A percentile compares a stretch with the other conserved stretches of the same genome.
phyloP scores from a whole-genome alignment of 1,284 basidiomycete species.

The Leccinum griseonigrum region DNA sequence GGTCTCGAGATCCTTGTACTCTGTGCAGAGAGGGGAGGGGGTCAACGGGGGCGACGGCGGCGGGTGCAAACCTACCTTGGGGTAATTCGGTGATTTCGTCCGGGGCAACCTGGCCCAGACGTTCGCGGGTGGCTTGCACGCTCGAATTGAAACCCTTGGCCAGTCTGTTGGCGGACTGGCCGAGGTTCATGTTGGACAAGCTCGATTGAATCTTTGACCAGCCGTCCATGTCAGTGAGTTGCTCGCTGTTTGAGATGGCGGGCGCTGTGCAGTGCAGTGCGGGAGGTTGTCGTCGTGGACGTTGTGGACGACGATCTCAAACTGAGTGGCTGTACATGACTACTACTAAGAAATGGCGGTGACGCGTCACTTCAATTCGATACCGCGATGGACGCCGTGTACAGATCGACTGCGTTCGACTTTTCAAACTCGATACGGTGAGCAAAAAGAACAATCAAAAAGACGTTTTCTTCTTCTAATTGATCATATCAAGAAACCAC shows the following conservation, averaged over 20 bases:
- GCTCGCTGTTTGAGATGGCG: neutral
- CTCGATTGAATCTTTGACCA: conserved; percentile 69
- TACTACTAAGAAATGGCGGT: conserved; percentile 4
- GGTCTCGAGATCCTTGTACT: conserved; percentile 94
- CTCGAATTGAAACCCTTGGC: conserved; percentile 84
- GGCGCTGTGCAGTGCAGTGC: neutral
- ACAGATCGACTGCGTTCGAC: conserved; percentile 61
- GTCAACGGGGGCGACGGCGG: neutral
- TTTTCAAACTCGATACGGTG: conserved; percentile 64
- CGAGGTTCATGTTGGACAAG: conserved; percentile 59
- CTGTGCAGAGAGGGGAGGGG: conserved; percentile 38
- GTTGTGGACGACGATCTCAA: neutral
- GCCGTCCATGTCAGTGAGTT: conserved; percentile 55
- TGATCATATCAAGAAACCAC: conserved; percentile 53
- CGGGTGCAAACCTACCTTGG: conserved; percentile 50
- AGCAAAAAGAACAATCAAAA: conserved; percentile 11
- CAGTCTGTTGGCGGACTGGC: conserved; percentile 69
- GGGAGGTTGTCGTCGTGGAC: neutral
- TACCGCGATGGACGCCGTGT: conserved; percentile 35
- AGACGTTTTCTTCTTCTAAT: neutral
- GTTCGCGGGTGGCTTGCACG: conserved; percentile 88
- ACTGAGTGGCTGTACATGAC: neutral
- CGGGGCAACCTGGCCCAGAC: conserved; percentile 83
- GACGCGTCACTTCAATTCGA: conserved; percentile 23
- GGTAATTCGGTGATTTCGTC: conserved; percentile 96